Percentiles rank a stretch among this genome's conserved stretches.
These are phyloP conservation scores for Ceratorhiza oryzae-sativae DNA, from an alignment of 1,284 basidiomycete species.

Conservation along the genomic window DNA sequence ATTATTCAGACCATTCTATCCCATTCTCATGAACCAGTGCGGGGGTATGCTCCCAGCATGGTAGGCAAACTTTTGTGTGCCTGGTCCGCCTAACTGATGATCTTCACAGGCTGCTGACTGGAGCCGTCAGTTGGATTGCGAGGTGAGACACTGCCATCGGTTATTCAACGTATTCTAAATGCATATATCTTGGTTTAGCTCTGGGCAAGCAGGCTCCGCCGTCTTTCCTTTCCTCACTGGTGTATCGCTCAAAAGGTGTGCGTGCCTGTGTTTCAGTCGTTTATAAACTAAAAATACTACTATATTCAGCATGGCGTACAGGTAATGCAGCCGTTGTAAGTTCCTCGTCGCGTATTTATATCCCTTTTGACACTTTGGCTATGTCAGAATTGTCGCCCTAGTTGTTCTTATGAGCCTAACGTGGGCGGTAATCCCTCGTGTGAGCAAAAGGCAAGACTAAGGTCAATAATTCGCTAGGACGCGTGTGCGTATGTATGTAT, in stretches of 20 bases:
- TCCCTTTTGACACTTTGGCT: neutral
- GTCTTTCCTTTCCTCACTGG: slow-evolving; percentile 43
- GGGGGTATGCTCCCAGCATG: slow-evolving; percentile 32
- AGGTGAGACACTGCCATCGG: neutral
- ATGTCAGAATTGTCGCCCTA: neutral
- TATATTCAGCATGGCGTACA: slow-evolving; percentile 38
- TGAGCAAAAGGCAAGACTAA: slow-evolving; percentile 30
- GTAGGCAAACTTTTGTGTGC: neutral
- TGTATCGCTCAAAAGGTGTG: slow-evolving; percentile 15
- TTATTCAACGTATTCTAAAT: neutral
- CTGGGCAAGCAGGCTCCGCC: slow-evolving; percentile 36
- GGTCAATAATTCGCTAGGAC: neutral
- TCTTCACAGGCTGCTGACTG: slow-evolving; percentile 1
- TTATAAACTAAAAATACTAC: neutral
- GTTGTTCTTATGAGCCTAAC: slow-evolving; percentile 10
- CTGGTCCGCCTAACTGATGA: slow-evolving; percentile 4
- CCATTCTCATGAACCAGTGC: slow-evolving; percentile 41
- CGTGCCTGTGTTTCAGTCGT: neutral
- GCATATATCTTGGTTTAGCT: neutral
- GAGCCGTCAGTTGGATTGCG: slow-evolving; percentile 19
- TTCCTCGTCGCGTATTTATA: neutral
- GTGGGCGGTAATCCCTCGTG: slow-evolving; percentile 15
- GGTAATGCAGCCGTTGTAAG: slow-evolving; percentile 41
- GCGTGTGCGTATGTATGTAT: neutral
- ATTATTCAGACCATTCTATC: slow-evolving; percentile 41